Base-by-base conservation (phyloP, 176 grass and related monocot species). In the Poa pratensis region DNA sequence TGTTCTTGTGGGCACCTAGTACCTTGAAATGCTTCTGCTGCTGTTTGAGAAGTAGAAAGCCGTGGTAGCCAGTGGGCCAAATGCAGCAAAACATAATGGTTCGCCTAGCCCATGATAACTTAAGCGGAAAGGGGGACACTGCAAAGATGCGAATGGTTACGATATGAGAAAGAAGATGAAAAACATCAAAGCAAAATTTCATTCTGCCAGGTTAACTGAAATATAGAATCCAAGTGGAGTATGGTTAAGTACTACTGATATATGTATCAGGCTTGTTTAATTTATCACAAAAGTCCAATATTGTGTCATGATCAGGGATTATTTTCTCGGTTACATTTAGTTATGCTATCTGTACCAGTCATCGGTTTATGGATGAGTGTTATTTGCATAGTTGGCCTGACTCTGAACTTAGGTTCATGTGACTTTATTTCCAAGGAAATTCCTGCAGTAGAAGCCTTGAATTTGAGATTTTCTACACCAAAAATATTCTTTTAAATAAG, bases 71-170 rank as follows among this genome's bases (percentile, higher is more conserved):
- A 98, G 80, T 77, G 95, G 95, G 72, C 95, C 95, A 92, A 98
- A 98, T 83, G 93, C 95, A 59, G 89, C 53, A 62, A 98, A 98
- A 77, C 95, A 98, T 54, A 98, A 86, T 19, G 95, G 93, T 59
- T 98, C 93, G 51, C 95, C 95, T 72, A 98, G 83, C 55, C 95
- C 95, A 75, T 74, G 83, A n/a, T 98, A 98, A 60, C 95, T 98
- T 71, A 98, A 73, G 26, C 95, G 82, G 86, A 95, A 98, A 24
- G 95, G 95, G 13, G 95, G 95, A 37, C 91, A 98, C 95, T 98
- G 79, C 20, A 42, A 64, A 94, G 76, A 23, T 16, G 58, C 32
- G 75, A 20, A 81, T 48, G 23, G 5, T 51, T 54, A 40, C 27
- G 11, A 28, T 45, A 22, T 58, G 9, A 58, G 8, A 32, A 27